Evolutionary conservation across 169 alveolate genomes (phyloP).

Genomic region (Cryptosporidium andersoni): DNA sequence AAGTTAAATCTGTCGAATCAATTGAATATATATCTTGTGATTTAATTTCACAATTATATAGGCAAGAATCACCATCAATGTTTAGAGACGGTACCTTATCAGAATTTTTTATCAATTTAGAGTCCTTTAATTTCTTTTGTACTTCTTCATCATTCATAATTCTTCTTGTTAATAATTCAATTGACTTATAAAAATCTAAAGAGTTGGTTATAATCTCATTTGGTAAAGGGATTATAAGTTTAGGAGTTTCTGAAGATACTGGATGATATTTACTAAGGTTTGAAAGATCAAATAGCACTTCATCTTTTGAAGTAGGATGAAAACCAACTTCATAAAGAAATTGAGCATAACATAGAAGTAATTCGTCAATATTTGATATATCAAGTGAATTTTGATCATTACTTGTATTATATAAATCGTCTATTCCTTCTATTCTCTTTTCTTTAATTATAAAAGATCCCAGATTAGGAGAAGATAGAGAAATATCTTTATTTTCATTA

Average conservation of each 20-base stretch:
- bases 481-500: neutral
- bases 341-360: slow-evolving; percentile 20
- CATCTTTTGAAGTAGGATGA: slow-evolving; percentile 14
- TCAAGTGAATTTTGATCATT: slow-evolving; percentile 22
- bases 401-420: slow-evolving; percentile 35
- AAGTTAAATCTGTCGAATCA: too few relatives aligned
- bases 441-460: slow-evolving; percentile 11
- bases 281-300: slow-evolving; percentile 5
- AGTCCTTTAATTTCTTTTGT: too few relatives aligned
- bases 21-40: too few relatives aligned
- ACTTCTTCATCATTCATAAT: too few relatives aligned
- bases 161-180: too few relatives aligned
- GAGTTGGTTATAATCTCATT: neutral
- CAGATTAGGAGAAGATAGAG: neutral
- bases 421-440: slow-evolving; percentile 48
- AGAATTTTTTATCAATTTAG: too few relatives aligned
- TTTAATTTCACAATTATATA: too few relatives aligned
- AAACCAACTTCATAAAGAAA: slow-evolving; percentile 41
- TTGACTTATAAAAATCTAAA: too few relatives aligned
- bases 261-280: slow-evolving; percentile 15
- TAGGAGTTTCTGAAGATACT: neutral
- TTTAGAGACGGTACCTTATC: too few relatives aligned
- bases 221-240: slow-evolving; percentile 7
- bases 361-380: slow-evolving; percentile 7
- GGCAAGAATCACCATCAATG: too few relatives aligned